Percentiles rank a stretch among this genome's conserved stretches.
Evolutionary conservation across 257 asterid genomes (phyloP).

Genomic region (Jacaranda copaia): DNA sequence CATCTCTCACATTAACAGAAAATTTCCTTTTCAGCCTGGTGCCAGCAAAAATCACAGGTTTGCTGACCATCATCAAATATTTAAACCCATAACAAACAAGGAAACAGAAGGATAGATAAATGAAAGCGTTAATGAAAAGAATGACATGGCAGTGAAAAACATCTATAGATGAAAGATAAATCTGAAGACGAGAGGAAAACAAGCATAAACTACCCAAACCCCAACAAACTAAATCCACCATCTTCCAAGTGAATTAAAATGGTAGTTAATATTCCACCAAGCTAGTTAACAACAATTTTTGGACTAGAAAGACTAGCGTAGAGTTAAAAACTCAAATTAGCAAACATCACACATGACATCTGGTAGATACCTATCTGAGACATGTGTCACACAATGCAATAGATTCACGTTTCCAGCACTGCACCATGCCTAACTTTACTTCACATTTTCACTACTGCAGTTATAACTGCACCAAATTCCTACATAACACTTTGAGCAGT

Average conservation of each 20-base stretch:
- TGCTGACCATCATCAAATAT: slow-evolving; percentile 15
- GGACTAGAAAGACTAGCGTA: slow-evolving; percentile 22
- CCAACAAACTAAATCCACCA: slow-evolving; percentile 25
- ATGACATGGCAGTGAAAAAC: not conserved
- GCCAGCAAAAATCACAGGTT: slow-evolving; percentile 28
- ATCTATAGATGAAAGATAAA: not conserved
- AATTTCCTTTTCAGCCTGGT: slow-evolving; percentile 25
- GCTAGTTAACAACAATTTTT: slow-evolving; percentile 26
- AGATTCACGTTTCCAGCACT: slow-evolving; percentile 25
- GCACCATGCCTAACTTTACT: slow-evolving; percentile 9
- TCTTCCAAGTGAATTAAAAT: slow-evolving; percentile 30
- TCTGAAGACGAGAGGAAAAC: not conserved
- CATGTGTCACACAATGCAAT: slow-evolving; percentile 30
- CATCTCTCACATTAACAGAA: slow-evolving; percentile 24
- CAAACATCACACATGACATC: not conserved
- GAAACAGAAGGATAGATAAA: not conserved
- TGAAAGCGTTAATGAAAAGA: not conserved
- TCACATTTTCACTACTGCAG: slow-evolving; percentile 19
- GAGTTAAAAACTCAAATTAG: slow-evolving; percentile 15
- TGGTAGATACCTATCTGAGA: slow-evolving; percentile 12
- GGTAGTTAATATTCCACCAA: slow-evolving; percentile 25
- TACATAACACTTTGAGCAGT: slow-evolving; percentile 23
- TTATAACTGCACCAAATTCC: slow-evolving; percentile 16
- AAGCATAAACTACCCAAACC: slow-evolving; percentile 18
- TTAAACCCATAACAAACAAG: not conserved